Conservation (phyloP, 75 land plant genomes). For the Picea sitchensis region DNA sequence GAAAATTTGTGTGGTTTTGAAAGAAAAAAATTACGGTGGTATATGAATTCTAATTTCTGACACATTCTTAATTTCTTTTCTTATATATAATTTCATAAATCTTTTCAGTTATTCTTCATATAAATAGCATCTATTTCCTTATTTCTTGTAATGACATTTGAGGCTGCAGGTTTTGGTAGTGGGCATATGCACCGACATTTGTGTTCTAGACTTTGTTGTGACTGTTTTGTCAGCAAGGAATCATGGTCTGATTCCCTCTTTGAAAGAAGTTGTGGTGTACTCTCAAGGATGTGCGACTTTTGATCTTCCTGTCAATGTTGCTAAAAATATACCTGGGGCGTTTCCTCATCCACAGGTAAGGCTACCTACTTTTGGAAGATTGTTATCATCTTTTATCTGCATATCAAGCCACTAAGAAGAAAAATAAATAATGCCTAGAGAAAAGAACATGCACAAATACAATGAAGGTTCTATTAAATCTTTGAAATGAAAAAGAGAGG, state of each 20-base stretch:
- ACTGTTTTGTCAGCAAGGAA: conserved; percentile 77
- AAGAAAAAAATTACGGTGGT: neutral
- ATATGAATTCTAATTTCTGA: neutral
- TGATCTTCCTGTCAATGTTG: conserved; percentile 63
- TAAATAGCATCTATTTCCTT: neutral
- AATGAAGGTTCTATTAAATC: no score
- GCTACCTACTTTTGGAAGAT: neutral
- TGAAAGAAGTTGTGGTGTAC: conserved; percentile 79
- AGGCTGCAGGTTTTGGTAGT: conserved; percentile 60
- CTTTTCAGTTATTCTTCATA: neutral
- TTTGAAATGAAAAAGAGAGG: no score
- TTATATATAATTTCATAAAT: neutral
- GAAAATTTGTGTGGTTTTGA: neutral
- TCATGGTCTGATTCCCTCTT: conserved; percentile 53
- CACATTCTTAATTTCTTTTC: neutral
- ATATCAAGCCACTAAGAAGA: no score
- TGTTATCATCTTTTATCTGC: no score
- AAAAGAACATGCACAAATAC: no score
- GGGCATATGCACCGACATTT: conserved; percentile 91
- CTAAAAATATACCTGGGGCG: conserved; percentile 43
- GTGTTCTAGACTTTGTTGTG: conserved; percentile 83
- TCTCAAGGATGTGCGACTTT: conserved; percentile 78
- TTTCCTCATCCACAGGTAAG: conserved; percentile 89
- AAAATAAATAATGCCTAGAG: no score
- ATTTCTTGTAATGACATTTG: neutral